phyloP scores from a whole-genome alignment of 345 rosid species.

The Turritis glabra region DNA sequence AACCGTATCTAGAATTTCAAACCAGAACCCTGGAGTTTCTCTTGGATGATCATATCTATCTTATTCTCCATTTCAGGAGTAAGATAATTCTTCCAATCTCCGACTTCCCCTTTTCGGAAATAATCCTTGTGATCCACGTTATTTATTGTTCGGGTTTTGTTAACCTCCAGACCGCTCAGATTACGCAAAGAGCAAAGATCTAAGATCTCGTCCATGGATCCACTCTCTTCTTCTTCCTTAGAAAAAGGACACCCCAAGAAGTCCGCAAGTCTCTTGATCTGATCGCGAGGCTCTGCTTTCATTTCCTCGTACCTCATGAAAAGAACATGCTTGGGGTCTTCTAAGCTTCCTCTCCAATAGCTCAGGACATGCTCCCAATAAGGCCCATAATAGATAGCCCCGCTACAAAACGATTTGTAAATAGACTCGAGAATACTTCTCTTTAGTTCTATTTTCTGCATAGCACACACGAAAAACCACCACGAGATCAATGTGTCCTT shows the following conservation, averaged over 20 bases:
- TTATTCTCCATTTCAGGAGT: slow-evolving; percentile 30
- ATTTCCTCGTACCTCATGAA: slow-evolving; percentile 42
- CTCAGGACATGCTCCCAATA: slow-evolving; percentile 38
- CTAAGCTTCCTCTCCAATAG: slow-evolving; percentile 34
- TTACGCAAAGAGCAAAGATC: slow-evolving; percentile 36
- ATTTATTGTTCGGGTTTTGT: slow-evolving; percentile 25
- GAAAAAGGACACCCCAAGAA: slow-evolving; percentile 38
- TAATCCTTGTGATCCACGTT: slow-evolving; percentile 9
- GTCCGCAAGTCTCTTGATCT: slow-evolving; percentile 34
- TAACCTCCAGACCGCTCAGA: slow-evolving; percentile 42
- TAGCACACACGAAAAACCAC: slow-evolving; percentile 14
- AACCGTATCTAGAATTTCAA: slow-evolving; percentile 27
- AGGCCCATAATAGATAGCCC: slow-evolving; percentile 31
- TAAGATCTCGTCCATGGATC: background rate
- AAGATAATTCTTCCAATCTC: slow-evolving; percentile 38
- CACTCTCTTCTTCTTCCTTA: slow-evolving; percentile 19
- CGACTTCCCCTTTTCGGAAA: slow-evolving; percentile 34
- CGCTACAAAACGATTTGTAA: slow-evolving; percentile 31
- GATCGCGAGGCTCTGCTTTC: slow-evolving; percentile 9
- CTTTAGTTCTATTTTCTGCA: background rate
- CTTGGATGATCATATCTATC: slow-evolving; percentile 29
- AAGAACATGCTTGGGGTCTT: slow-evolving; percentile 31
- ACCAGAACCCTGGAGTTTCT: slow-evolving; percentile 31
- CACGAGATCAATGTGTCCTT: slow-evolving; percentile 11
- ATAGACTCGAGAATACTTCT: slow-evolving; percentile 7